A percentile compares a stretch with the other conserved stretches of the same genome.
Conservation (phyloP, 805 yeast genomes). For the Suhomyces xylopsoci region DNA sequence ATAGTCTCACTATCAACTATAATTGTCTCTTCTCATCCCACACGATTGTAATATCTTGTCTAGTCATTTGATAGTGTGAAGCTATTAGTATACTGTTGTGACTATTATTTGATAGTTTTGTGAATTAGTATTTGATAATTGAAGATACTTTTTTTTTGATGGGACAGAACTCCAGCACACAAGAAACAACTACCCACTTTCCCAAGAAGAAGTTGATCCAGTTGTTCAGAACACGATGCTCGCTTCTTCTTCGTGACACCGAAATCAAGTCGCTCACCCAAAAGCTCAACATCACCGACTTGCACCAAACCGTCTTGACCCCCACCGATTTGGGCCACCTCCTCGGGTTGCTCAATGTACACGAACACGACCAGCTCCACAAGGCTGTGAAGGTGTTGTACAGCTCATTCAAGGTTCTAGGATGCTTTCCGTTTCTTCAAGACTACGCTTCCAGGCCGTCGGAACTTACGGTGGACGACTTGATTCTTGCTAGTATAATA, state of each 20-base stretch:
- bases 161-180: not conserved
- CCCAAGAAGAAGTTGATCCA: slow-evolving; percentile 17
- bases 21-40: too few relatives aligned
- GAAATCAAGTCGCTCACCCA: slow-evolving; percentile 19
- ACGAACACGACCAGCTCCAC: not conserved
- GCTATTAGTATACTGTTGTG: too few relatives aligned
- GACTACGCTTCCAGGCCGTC: slow-evolving; percentile 29
- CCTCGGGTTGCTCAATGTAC: slow-evolving; percentile 9
- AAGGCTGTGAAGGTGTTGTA: slow-evolving; percentile 21
- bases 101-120: too few relatives aligned
- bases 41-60: too few relatives aligned
- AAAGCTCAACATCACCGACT: slow-evolving; percentile 13
- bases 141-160: not conserved
- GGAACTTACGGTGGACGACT: slow-evolving; percentile 34
- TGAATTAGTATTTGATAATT: too few relatives aligned
- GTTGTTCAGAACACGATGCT: slow-evolving; percentile 18
- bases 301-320: slow-evolving; percentile 12
- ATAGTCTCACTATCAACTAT: too few relatives aligned
- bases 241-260: slow-evolving; percentile 13
- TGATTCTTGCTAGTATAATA: slow-evolving; percentile 30
- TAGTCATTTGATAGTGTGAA: too few relatives aligned
- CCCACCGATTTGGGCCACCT: slow-evolving; percentile 20
- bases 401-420: slow-evolving; percentile 40
- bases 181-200: slow-evolving; percentile 3
- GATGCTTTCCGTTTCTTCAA: slow-evolving; percentile 49